Evolutionary conservation across 441 rosid genomes (phyloP), one percentile per base, ranked within the genome.

Genomic region (Mallotus japonicus): DNA sequence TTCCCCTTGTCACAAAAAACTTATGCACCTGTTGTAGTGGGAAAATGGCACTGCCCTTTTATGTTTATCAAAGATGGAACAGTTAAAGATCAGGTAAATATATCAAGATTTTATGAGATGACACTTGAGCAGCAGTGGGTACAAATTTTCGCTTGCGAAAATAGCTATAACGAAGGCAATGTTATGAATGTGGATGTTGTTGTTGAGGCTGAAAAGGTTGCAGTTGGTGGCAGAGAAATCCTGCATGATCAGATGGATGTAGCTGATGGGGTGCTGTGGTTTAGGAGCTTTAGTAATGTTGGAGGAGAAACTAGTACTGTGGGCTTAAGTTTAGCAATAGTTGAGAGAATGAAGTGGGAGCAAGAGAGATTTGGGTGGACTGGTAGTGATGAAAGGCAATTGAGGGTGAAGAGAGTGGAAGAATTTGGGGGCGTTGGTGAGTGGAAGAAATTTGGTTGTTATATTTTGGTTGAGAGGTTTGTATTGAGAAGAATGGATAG

Each of bases 31-130:
- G 72, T 85, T 11, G 71, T 49, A 6, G 85, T 85, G 11, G 97
- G 94, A 40, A 80, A 75, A 28, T 91, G 94, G 97, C 87, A 86
- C 19, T 83, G 82, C 8, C 94, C 90, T 47, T 91, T 88, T 83
- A 77, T 89, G 79, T 89, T 88, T n/a, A 70, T 89, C 65, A 85
- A 75, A 44, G 90, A 89, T n/a, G 72, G 67, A 71, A 51, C 46
- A 0, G 42, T 73, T 17, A 74, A 79, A 66, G 81, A 85, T 47
- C 90, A 86, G 55, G 42, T 84, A 20, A 75, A 60, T 22, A 54
- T 7, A 7, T 85, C 91, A 1, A 60, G 77, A 62, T 87, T 76
- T 70, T 86, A 89, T 16, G 75, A 83, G 74, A 85, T 84, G 83
- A 83, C 84, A 60, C 85, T 88, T 0, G 84, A 84, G 72, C 92